Base-by-base conservation (phyloP, 768 basidiomycete species). In the Phlebiopsis gigantea region DNA sequence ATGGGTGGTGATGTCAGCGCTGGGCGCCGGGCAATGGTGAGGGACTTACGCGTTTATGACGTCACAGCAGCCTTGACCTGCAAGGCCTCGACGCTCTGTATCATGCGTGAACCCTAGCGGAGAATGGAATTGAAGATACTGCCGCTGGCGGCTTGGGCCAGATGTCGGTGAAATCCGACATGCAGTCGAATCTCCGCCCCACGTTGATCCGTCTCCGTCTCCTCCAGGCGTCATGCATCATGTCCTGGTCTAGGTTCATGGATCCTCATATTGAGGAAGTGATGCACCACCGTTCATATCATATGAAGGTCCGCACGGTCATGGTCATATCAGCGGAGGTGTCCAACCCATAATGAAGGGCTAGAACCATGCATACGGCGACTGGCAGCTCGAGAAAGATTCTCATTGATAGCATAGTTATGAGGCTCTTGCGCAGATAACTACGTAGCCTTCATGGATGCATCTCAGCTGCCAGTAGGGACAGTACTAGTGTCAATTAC, bases 1-100 rank as follows among this genome's bases (percentile, higher is more conserved):
- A 9, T 45, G 44, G 44, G 17, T 21, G 29, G 34, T 51, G 50
- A 51, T 51, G 50, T 51, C 50, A 51, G 50, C 5, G 50, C 9
- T 19, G 21, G n/a, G 10, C 19, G 14, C 21, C 19, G 15, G 44
- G 19, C 34, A 39, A 48, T 17, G 28, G 7, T 15, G 25, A 10
- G 44, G 22, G 5, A 28, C 46, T 19, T 25, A 25, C 46, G 5
- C 46, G 29, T 14, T 19, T 49, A 45, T 45, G 44, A 45, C 24
- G 44, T 45, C 44, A 45, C 21, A 5, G 15, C 44, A 10, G 34
- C 8, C 34, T 39, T 39, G 34, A 39, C 34, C 12, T 10, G 34
- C 34, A 17, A 17, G 17, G 12, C 31, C 34, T 39, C 34, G 34
- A 12, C 34, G 12, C 34, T 12, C 17, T 39, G 34, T 12, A 10